phyloP scores from a whole-genome alignment of 1,284 basidiomycete genomes.

The Puccinia horiana region DNA sequence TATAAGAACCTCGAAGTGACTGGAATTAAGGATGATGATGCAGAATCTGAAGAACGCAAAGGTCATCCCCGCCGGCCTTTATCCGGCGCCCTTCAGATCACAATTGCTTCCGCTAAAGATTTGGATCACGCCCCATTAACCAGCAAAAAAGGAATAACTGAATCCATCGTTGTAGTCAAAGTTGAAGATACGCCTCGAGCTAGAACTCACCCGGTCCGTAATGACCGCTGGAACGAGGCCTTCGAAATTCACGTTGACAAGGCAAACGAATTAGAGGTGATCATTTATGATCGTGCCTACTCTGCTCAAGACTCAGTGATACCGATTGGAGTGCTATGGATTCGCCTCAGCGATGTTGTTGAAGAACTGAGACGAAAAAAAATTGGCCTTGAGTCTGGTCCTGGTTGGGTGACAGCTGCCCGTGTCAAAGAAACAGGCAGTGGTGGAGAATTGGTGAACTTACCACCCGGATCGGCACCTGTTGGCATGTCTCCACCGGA shows the following conservation, averaged over 20 bases:
- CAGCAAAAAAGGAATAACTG: constrained; percentile 67
- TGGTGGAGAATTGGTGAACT: constrained; percentile 28
- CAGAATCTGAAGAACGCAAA: constrained; percentile 75
- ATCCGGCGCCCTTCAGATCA: constrained; percentile 87
- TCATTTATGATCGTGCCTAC: constrained; percentile 87
- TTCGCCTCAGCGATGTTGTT: constrained; percentile 89
- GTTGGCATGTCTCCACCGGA: constrained; percentile 44
- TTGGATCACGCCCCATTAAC: constrained; percentile 84
- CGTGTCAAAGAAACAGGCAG: constrained; percentile 66
- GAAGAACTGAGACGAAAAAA: constrained; percentile 93
- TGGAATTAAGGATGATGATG: constrained; percentile 73
- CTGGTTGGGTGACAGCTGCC: constrained; percentile 84
- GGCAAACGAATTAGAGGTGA: constrained; percentile 96
- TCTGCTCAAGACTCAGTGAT: constrained; percentile 72
- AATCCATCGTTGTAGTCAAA: constrained; percentile 91
- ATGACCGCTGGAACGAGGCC: constrained; percentile 95
- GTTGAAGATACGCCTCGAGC: constrained; percentile 93
- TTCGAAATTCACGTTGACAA: constrained; percentile 97
- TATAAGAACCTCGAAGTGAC: constrained; percentile 95
- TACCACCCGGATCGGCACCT: constrained; percentile 44
- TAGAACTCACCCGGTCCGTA: constrained; percentile 85
- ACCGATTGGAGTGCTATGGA: constrained; percentile 94
- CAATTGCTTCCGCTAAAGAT: constrained; percentile 84
- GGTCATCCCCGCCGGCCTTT: constrained; percentile 89
- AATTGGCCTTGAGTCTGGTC: constrained; percentile 73